These are phyloP conservation scores for Golubevia pallescens DNA, from an alignment of 1,284 basidiomycete genomes.

Conservation along the genomic window DNA sequence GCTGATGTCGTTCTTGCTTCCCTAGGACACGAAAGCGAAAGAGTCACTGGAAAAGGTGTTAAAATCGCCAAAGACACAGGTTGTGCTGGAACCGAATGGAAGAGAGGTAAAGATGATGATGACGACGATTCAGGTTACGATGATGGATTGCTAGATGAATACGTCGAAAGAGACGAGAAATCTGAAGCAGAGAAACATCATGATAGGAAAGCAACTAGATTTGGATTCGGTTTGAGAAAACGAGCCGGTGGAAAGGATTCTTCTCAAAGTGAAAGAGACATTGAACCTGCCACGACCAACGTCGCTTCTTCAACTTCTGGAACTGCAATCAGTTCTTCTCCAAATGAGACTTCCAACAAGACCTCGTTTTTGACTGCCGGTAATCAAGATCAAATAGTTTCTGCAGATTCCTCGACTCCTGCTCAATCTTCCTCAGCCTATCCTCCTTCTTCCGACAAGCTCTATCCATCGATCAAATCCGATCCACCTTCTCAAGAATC, in stretches of 20 bases:
- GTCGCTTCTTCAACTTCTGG: too few relatives aligned
- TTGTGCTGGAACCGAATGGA: conserved; percentile 37
- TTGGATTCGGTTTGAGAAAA: neutral
- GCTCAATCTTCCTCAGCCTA: too few relatives aligned
- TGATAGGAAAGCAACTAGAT: neutral
- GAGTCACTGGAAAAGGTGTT: conserved; percentile 41
- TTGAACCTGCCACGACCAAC: neutral
- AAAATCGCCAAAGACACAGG: conserved; percentile 41
- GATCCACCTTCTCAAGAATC: neutral
- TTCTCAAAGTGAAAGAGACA: neutral
- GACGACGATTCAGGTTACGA: conserved; percentile 11
- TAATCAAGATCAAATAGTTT: too few relatives aligned
- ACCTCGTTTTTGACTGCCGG: too few relatives aligned
- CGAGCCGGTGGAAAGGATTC: neutral
- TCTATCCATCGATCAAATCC: conserved; percentile 3
- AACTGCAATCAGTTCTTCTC: too few relatives aligned
- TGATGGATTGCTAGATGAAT: conserved; percentile 10
- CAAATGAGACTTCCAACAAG: too few relatives aligned
- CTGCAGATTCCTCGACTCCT: too few relatives aligned
- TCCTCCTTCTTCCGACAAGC: neutral
- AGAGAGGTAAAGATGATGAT: conserved; percentile 16
- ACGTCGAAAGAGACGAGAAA: neutral
- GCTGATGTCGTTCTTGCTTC: conserved; percentile 54
- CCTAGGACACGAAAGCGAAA: conserved; percentile 42
- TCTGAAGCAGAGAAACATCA: neutral